These are phyloP conservation scores for Trichoderma sp. DNA, from an alignment of 2,329 filamentous ascomycete species.

Conservation along the genomic window DNA sequence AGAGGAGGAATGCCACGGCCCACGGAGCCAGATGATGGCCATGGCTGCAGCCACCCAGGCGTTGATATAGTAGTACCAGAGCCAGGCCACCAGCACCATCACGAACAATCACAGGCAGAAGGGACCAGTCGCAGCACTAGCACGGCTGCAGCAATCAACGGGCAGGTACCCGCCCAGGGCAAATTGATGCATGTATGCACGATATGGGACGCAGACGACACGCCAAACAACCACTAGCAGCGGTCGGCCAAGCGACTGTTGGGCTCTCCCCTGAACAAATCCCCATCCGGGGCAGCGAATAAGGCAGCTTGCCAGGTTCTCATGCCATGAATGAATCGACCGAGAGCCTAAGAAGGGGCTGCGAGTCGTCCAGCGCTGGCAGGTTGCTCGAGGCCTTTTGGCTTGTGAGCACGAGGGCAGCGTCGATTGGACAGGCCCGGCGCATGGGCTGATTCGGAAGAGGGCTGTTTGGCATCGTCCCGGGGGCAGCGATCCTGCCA, in stretches of 20 bases:
- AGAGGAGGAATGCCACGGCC: slow-evolving; percentile 14
- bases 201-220: not conserved
- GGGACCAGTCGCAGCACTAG: not conserved
- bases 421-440: slow-evolving; percentile 3
- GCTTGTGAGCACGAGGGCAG: slow-evolving; percentile 9
- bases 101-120: slow-evolving; percentile 11
- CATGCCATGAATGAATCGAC: not conserved
- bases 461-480: not conserved
- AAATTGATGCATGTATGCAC: not conserved
- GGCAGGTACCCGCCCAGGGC: not conserved
- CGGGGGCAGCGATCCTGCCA: slow-evolving; percentile 4
- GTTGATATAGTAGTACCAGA: slow-evolving; percentile 1
- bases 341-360: not conserved
- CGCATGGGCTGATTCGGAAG: slow-evolving; percentile 18
- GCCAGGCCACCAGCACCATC: not conserved
- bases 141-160: slow-evolving; percentile 10
- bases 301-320: not conserved
- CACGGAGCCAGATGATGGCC: slow-evolving; percentile 18
- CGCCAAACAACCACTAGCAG: slow-evolving; percentile 2
- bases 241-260: not conserved
- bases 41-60: slow-evolving; percentile 25
- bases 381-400: not conserved
- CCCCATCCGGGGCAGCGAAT: not conserved
- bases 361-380: not conserved
- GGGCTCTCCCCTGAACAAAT: not conserved